These are phyloP conservation scores for Penicillium coffeae DNA, from an alignment of 495 filamentous ascomycete genomes.

Conservation along the genomic window DNA sequence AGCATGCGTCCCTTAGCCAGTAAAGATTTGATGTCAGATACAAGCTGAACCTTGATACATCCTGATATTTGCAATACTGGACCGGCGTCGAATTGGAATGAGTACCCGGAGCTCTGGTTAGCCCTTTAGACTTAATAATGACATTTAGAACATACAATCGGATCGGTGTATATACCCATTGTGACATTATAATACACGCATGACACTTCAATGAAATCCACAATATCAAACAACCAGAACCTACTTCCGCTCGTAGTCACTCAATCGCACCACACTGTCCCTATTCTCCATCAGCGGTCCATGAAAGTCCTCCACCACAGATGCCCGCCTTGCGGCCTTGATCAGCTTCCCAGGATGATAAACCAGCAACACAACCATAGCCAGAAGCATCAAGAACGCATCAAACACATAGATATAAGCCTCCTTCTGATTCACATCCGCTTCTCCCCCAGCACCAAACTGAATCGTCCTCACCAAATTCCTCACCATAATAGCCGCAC, in stretches of 20 bases:
- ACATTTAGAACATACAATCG: neutral
- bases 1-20: no score
- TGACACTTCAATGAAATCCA: no score
- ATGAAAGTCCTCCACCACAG: slow-evolving; percentile 4
- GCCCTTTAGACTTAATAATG: neutral
- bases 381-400: slow-evolving; percentile 29
- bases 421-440: slow-evolving; percentile 28
- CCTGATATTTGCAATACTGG: slow-evolving; percentile 22
- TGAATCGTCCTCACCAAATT: slow-evolving; percentile 42
- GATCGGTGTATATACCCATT: neutral
- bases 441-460: slow-evolving; percentile 23
- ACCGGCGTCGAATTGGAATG: neutral
- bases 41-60: slow-evolving; percentile 12
- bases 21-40: no score
- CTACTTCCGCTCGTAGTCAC: no score
- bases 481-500: slow-evolving; percentile 35
- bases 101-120: slow-evolving; percentile 15
- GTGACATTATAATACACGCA: neutral
- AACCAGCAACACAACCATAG: slow-evolving; percentile 21
- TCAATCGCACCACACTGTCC: no score
- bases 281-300: slow-evolving; percentile 18
- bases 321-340: slow-evolving; percentile 11
- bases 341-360: slow-evolving; percentile 35
- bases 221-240: no score
- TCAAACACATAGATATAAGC: slow-evolving; percentile 41